Conservation (phyloP, 2,329 filamentous ascomycete species). For the Zymoseptoria crescenta region DNA sequence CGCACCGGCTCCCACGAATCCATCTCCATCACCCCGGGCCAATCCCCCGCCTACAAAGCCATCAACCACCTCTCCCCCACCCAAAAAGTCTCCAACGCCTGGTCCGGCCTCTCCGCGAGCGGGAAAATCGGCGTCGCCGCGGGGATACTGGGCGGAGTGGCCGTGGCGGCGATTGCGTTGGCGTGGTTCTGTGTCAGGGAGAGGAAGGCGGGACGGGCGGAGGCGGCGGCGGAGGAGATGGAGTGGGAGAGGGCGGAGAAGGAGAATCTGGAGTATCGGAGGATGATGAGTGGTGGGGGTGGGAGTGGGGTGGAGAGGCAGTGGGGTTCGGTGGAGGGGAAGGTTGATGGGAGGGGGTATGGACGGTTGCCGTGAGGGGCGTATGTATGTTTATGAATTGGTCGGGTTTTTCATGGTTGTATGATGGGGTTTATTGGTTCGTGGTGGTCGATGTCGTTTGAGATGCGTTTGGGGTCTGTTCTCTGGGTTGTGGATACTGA, state of each 20-base stretch:
- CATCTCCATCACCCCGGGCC: slow-evolving; percentile 21
- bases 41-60: slow-evolving; percentile 23
- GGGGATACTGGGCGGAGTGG: slow-evolving; percentile 36
- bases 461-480: too few relatives aligned
- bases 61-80: slow-evolving; percentile 36
- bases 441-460: too few relatives aligned
- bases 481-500: too few relatives aligned
- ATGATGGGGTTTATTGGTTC: too few relatives aligned
- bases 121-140: slow-evolving; percentile 44
- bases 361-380: not conserved
- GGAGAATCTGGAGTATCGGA: slow-evolving; percentile 28
- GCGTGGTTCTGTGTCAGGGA: slow-evolving; percentile 44
- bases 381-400: too few relatives aligned
- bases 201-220: slow-evolving; percentile 42
- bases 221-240: slow-evolving; percentile 41
- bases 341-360: not conserved
- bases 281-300: slow-evolving; percentile 23
- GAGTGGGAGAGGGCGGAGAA: slow-evolving; percentile 36
- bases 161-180: slow-evolving; percentile 27
- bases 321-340: slow-evolving; percentile 13
- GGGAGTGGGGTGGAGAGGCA: slow-evolving; percentile 19
- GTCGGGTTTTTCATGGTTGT: too few relatives aligned
- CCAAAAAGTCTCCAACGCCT: slow-evolving; percentile 36
- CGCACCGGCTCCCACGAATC: slow-evolving; percentile 33
- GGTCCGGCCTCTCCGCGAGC: slow-evolving; percentile 36